Evolutionary conservation across 306 rosid genomes (phyloP).

Genomic region (Acacia acuminata): DNA sequence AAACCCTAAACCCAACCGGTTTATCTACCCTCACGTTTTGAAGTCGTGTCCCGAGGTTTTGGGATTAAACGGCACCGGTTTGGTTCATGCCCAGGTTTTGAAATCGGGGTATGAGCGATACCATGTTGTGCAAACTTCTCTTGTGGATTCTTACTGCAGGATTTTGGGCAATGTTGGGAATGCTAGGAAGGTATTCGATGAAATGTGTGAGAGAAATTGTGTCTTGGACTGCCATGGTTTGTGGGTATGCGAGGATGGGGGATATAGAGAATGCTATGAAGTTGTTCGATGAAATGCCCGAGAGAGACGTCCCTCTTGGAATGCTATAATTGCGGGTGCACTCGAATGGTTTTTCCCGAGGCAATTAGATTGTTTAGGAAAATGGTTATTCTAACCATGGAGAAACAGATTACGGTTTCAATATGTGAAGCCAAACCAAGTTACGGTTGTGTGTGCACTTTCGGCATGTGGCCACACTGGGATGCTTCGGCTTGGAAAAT

Average conservation of each 20-base stretch:
- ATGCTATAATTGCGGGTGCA: no score
- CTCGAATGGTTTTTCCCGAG: no score
- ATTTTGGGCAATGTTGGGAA: slow-evolving; percentile 21
- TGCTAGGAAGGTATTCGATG: slow-evolving; percentile 66
- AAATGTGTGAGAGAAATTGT: slow-evolving; percentile 67
- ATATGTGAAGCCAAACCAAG: no score
- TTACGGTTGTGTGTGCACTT: no score
- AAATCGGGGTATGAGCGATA: slow-evolving; percentile 59
- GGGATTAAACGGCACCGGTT: slow-evolving; percentile 30
- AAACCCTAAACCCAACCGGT: slow-evolving; percentile 50
- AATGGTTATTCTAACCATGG: no score
- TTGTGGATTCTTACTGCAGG: slow-evolving; percentile 57
- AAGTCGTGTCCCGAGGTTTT: slow-evolving; percentile 45
- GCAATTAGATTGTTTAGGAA: no score
- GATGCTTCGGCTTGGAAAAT: slow-evolving; percentile 78
- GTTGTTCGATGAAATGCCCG: no score
- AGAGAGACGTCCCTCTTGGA: no score
- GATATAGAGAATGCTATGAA: no score
- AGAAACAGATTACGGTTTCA: no score
- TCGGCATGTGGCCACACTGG: slow-evolving; percentile 83
- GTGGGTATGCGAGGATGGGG: slow-evolving; percentile 64
- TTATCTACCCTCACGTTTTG: slow-evolving; percentile 65
- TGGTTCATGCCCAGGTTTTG: slow-evolving; percentile 57
- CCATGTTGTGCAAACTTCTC: slow-evolving; percentile 70
- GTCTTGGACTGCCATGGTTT: slow-evolving; percentile 70